Evolutionary conservation across 352 stramenopile genomes (phyloP).

Genomic region (Blastocystis sp.): DNA sequence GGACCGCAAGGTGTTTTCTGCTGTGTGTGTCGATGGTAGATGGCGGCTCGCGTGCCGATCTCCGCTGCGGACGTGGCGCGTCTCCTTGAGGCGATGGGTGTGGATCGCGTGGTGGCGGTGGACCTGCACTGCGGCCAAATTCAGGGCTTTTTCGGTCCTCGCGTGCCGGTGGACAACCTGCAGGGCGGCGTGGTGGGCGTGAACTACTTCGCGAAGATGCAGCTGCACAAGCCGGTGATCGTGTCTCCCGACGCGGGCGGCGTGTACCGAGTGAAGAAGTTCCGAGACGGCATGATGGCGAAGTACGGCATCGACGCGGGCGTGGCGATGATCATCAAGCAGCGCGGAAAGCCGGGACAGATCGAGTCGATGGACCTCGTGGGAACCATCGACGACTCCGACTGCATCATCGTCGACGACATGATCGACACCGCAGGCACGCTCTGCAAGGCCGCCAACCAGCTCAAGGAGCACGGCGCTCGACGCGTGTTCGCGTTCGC

Average conservation of each 20-base stretch:
- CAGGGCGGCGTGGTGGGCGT: conserved; percentile 86
- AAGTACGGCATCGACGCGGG: conserved; percentile 88
- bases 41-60: conserved; percentile 88
- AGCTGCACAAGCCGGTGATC: conserved; percentile 96
- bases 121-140: conserved; percentile 87
- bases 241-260: conserved; percentile 96
- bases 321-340: conserved; percentile 99
- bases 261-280: conserved; percentile 98
- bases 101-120: conserved; percentile 83
- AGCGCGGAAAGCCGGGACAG: conserved; percentile 89
- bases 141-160: conserved; percentile 94
- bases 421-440: conserved; percentile 99
- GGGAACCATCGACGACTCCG: conserved; percentile 91
- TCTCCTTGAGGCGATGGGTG: conserved; percentile 83
- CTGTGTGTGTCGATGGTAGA: neutral
- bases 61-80: conserved; percentile 84
- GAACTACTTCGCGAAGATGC: conserved; percentile 86
- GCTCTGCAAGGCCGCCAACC: conserved; percentile 92
- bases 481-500: conserved; percentile 97
- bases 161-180: conserved; percentile 97
- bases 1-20: conserved; percentile 77
- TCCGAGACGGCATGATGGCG: conserved; percentile 87
- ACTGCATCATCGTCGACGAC: conserved; percentile 99
- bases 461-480: conserved; percentile 83
- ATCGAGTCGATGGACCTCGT: conserved; percentile 99